Base-by-base conservation (phyloP, 345 rosid species). In the Syzygium jambos region DNA sequence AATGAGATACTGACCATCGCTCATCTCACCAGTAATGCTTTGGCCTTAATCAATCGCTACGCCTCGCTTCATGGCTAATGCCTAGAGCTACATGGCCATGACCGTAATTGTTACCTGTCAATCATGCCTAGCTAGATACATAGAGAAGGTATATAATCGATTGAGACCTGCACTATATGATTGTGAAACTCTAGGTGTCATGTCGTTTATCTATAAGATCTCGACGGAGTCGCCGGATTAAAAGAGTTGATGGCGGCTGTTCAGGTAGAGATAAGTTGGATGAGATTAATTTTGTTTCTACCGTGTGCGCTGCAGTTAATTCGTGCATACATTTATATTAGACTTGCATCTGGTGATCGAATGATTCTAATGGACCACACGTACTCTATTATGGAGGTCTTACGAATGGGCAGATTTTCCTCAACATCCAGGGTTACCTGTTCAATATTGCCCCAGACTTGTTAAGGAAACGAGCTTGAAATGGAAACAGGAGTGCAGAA, bases 11-110 rank as follows among this genome's bases (percentile, higher is more conserved):
- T 89, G 38, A 87, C 84, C 52, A 52, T 87, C 27, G 92, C 91
- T 7, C 90, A 91, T 59, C 87, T 91, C 82, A 91, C 91, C 25
- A 91, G 91, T 65, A 89, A 91, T 63, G 91, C 92, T 15, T 88
- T 91, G 91, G 87, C 89, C 85, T 61, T 91, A 78, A 78, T 91
- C 84, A 87, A 87, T 51, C 85, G 56, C 19, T 91, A 88, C 51
- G 92, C 92, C 65, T 56, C 91, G 63, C 25, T 73, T 73, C 80
- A 34, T 21, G 80, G 49, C 80, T 73, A 73, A 73, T 2, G 80
- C 80, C 80, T 19, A 34, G 11, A 19, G 49, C 7, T 73, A 73
- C 46, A 38, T 73, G 16, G 80, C 49, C 80, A 73, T 0, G 80
- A 19, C 80, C 80, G 17, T 73, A 38, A 73, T 38, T 9, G 80